These are phyloP conservation scores for Omphalotus olearius DNA, from an alignment of 1,284 basidiomycete genomes.

Conservation along the genomic window DNA sequence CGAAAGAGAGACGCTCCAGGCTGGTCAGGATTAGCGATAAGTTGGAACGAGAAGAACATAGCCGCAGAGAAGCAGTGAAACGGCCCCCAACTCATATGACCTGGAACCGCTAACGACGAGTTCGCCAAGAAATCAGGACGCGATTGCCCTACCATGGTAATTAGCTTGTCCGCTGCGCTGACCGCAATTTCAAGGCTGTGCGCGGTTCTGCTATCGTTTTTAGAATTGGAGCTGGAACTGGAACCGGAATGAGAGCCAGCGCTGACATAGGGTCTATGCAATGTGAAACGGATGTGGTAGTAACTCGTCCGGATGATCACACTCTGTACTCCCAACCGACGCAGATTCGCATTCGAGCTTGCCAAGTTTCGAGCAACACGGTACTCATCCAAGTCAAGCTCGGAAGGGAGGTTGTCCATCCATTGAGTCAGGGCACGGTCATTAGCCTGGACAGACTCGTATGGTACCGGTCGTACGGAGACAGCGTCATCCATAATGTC, in stretches of 20 bases:
- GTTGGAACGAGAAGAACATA: conserved; percentile 83
- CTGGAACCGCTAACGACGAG: conserved; percentile 63
- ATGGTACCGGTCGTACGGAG: conserved; percentile 67
- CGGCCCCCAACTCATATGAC: conserved; percentile 78
- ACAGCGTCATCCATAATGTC: conserved; percentile 81
- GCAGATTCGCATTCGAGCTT: conserved; percentile 46
- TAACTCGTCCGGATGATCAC: conserved; percentile 71
- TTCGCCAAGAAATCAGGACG: conserved; percentile 69
- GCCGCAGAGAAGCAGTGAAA: conserved; percentile 80
- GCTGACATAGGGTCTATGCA: conserved; percentile 74
- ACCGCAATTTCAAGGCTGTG: conserved; percentile 69
- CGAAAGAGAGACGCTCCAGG: conserved; percentile 70
- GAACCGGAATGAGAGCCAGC: conserved; percentile 21
- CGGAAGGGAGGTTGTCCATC: conserved; percentile 67
- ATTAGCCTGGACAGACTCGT: conserved; percentile 66
- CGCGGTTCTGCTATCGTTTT: conserved; percentile 41
- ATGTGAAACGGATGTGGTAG: conserved; percentile 76
- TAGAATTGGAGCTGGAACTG: conserved; percentile 19
- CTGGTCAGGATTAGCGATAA: conserved; percentile 73
- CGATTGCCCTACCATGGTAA: conserved; percentile 65
- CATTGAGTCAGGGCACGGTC: conserved; percentile 65
- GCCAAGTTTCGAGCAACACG: conserved; percentile 64
- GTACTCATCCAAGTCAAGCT: conserved; percentile 72
- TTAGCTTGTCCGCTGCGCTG: conserved; percentile 68
- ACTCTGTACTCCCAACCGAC: conserved; percentile 70